Evolutionary conservation across 768 basidiomycete genomes (phyloP), one percentile per base, ranked within the genome.

Genomic region (Trametes cinnabarina): DNA sequence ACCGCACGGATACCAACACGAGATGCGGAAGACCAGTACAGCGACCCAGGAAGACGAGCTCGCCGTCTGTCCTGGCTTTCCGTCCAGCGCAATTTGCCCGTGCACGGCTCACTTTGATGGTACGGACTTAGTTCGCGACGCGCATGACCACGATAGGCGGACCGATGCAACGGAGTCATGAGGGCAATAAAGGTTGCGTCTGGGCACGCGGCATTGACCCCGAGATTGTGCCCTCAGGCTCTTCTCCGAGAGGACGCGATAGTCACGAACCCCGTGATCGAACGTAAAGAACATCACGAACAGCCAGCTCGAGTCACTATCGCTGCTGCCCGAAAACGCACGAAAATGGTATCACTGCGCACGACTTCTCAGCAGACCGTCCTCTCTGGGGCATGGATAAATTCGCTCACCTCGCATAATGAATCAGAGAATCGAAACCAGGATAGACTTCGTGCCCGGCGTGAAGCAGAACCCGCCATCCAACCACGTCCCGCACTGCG

Each of bases 381-480:
- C 12, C 12, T 12, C 30, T 6, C 30, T 32, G 7, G 30, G 7
- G 12, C 14, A 22, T n/a, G 2, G 15, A n/a, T n/a, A 20, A 15
- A 6, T 12, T 7, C 25, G 26, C 23, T 23, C 11, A 46, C 44
- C 25, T n/a, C n/a, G n/a, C 44, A 25, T 12, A 11, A n/a, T 3
- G 20, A 7, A 23, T 39, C 37, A 50, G n/a, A 50, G 37, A 20
- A 30, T 22, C 35, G 50, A 51, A 15, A 58, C 48, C 17, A 53
- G 19, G 43, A 71, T 70, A 0, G 69, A 72, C 1, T 32, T 12
- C 1, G 70, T 72, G 10, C 65, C 66, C 17, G 71, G 69, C 6
- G 71, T 71, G 47, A 9, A 59, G 58, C 71, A 71, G 48, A 71
- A 71, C n/a, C 52, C 52, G 10, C 32, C 34, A 17, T 66, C 65